These are phyloP conservation scores for Caryocar brasiliense DNA, from an alignment of 441 rosid genomes.

Conservation along the genomic window DNA sequence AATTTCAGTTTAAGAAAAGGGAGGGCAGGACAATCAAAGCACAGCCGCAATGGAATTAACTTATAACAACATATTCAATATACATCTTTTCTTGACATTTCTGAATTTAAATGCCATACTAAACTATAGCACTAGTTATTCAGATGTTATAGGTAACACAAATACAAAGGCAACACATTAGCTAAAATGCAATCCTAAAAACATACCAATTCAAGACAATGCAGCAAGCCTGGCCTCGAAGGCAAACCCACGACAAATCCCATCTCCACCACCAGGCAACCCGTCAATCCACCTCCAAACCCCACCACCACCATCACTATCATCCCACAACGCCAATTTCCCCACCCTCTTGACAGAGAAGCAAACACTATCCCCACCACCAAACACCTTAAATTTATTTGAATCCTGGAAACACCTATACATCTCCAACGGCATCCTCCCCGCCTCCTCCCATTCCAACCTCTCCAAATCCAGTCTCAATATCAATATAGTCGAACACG, in stretches of 20 bases:
- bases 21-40: no score
- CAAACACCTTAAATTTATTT: slow-evolving; percentile 84
- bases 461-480: slow-evolving; percentile 64
- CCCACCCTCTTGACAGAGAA: slow-evolving; percentile 70
- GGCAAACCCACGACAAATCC: slow-evolving; percentile 62
- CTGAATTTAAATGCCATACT: no score
- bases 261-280: slow-evolving; percentile 53
- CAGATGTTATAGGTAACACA: background rate
- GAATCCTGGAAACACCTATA: slow-evolving; percentile 58
- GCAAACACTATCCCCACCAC: slow-evolving; percentile 69
- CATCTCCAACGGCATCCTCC: slow-evolving; percentile 80
- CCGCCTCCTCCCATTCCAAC: slow-evolving; percentile 84
- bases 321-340: slow-evolving; percentile 70
- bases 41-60: no score
- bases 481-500: slow-evolving; percentile 68
- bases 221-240: slow-evolving; percentile 49
- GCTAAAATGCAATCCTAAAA: background rate
- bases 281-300: slow-evolving; percentile 80
- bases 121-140: background rate
- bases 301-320: slow-evolving; percentile 19
- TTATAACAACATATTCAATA: no score
- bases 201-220: slow-evolving; percentile 36
- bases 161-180: background rate
- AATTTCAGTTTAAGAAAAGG: no score
- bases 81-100: background rate